Evolutionary conservation across 495 filamentous ascomycete genomes (phyloP), one percentile per base, ranked within the genome.

Genomic region (Schizothecium vesticola): DNA sequence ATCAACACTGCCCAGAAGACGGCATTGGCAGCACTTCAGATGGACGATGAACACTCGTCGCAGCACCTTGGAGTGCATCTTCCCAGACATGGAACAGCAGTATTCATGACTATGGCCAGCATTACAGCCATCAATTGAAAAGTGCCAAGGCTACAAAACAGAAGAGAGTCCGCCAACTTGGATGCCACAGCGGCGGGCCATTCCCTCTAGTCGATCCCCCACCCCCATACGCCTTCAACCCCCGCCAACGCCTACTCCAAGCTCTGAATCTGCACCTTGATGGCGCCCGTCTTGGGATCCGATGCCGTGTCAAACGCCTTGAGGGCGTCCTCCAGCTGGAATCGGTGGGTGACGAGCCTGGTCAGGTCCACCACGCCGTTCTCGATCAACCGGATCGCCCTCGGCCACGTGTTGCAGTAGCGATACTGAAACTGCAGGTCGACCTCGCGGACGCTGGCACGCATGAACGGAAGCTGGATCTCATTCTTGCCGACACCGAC

Each of bases 351-450:
- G 24, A 96, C 91, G 60, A 98, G 82, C 79, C 86, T 89, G 74
- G 83, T 83, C 75, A 97, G 80, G 72, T 96, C 87, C 73, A 97
- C 85, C 25, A 97, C 85, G 12, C 91, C 91, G 73, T 89, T 91
- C 81, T 90, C 87, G 21, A 97, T 86, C 61, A 98, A 82, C 61
- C 94, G 87, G 68, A 98, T 97, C 57, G 94, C 94, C 63, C 90
- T 84, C 60, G 94, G 94, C 94, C 94, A 98, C 59, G 91, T 96
- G 82, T 97, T 98, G 81, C 84, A 85, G 82, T 97, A 97, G 64
- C 94, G 87, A 81, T 98, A 97, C 84, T 97, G 94, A 80, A 96
- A 96, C 81, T 94, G 91, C 66, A 98, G 80, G 77, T 97, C 94
- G 73, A 98, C 89, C 81, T 98, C 94, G 73, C 92, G 86, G 16